Evolutionary conservation across 768 basidiomycete genomes (phyloP).

Genomic region (Tylopilus vinaceipallidus): DNA sequence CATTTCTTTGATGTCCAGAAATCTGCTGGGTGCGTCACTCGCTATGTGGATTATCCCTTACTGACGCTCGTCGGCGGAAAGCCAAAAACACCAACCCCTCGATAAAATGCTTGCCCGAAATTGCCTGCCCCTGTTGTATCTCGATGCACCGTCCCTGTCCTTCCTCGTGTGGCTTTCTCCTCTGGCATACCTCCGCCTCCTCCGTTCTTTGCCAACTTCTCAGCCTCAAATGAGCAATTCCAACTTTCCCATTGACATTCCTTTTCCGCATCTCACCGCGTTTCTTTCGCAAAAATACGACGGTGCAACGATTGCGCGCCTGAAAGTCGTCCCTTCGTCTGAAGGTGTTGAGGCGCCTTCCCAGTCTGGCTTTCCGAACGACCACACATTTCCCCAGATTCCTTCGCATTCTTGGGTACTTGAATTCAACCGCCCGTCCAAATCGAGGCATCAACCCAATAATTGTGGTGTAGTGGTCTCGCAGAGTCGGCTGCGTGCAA

Average conservation of each 20-base stretch:
- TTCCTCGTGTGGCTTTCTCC: slow-evolving; percentile 75
- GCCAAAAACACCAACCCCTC: slow-evolving; percentile 48
- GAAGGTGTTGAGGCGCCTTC: slow-evolving; percentile 15
- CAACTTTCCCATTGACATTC: slow-evolving; percentile 43
- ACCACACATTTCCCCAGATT: slow-evolving; percentile 24
- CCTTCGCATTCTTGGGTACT: slow-evolving; percentile 55
- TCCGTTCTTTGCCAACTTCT: slow-evolving; percentile 34
- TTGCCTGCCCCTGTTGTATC: slow-evolving; percentile 70
- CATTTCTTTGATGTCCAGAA: slow-evolving; percentile 19
- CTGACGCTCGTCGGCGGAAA: slow-evolving; percentile 17
- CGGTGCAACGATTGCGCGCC: slow-evolving; percentile 57
- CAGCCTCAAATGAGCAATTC: slow-evolving; percentile 15
- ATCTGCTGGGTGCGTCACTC: slow-evolving; percentile 14
- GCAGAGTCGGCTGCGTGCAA: slow-evolving; percentile 70
- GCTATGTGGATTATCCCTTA: background rate
- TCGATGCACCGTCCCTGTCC: slow-evolving; percentile 63
- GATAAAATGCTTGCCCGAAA: slow-evolving; percentile 62
- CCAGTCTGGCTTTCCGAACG: slow-evolving; percentile 20
- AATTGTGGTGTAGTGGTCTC: slow-evolving; percentile 63
- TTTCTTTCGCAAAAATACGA: slow-evolving; percentile 39
- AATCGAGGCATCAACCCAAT: slow-evolving; percentile 39
- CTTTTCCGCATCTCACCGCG: slow-evolving; percentile 46
- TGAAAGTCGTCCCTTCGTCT: slow-evolving; percentile 38
- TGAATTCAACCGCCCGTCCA: slow-evolving; percentile 55
- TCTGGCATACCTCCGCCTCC: slow-evolving; percentile 60